Evolutionary conservation across 1,284 basidiomycete species (phyloP), one percentile per base, ranked within the genome.

Genomic region (Kwoniella shivajii): DNA sequence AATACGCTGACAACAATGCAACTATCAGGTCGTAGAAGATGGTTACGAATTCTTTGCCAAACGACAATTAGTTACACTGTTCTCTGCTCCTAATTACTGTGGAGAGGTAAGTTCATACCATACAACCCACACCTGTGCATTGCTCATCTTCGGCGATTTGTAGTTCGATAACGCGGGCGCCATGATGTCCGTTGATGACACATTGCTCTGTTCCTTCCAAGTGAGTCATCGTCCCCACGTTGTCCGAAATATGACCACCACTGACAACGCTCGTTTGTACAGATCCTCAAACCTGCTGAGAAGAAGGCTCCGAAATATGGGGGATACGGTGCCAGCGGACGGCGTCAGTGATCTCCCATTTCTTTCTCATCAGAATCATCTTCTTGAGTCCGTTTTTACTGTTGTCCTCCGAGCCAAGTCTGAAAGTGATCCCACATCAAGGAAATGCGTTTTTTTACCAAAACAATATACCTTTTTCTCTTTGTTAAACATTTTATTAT

Each of bases 161-260:
- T 51, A 78, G 82, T 99, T 99, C 73, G 96, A 99, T 80, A 99
- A 99, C 76, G 94, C 94, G 16, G 95, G 95, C 38, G 95, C 95
- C 27, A 98, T 99, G 95, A 99, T 99, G 96, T 94, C 90, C 73
- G 96, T 99, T 51, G 95, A 98, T 75, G 95, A 99, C 81, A 97
- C 94, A 7, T 79, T 99, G 65, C 80, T 99, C 63, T 99, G 95
- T 80, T 97, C 94, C 14, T 99, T 99, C 90, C 93, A 97, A 81
- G 92, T 93, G 64, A 61, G 85, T 77, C 43, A 36, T n/a, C 36
- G 46, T 30, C n/a, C 20, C 16, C 18, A 33, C 29, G 27, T 24
- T 30, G 27, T 18, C 18, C 13, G 29, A 13, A 30, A 13, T 5
- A 30, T 30, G 4, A 29, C 24, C 26, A 13, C 16, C 24, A 50